A percentile compares a stretch with the other conserved stretches of the same genome.
phyloP scores from a whole-genome alignment of 768 basidiomycete species.

The Clitopilus passeckerianus region DNA sequence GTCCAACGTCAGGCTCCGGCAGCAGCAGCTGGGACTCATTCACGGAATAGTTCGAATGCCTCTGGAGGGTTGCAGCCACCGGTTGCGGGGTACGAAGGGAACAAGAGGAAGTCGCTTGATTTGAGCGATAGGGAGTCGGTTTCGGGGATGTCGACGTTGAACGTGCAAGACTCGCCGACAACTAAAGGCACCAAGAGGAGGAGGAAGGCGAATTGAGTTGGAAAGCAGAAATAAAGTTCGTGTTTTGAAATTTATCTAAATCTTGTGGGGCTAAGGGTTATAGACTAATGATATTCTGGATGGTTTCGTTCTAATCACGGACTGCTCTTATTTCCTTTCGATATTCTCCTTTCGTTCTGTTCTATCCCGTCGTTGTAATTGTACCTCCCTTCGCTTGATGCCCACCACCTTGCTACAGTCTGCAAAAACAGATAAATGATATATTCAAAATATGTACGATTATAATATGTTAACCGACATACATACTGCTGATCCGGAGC shows the following conservation, averaged over 20 bases:
- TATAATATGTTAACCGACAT: not conserved
- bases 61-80: not conserved
- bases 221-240: not conserved
- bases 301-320: not conserved
- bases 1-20: not conserved
- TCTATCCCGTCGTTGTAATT: not conserved
- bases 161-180: not conserved
- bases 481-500: not conserved
- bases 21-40: not conserved
- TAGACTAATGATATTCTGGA: not conserved
- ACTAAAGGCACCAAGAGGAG: not conserved
- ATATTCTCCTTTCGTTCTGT: not conserved
- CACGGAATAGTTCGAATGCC: not conserved
- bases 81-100: not conserved
- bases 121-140: not conserved
- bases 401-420: not conserved
- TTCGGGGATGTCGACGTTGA: not conserved
- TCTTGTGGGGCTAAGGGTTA: not conserved
- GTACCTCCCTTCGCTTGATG: not conserved
- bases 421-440: not conserved
- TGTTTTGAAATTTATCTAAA: not conserved
- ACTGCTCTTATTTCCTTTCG: not conserved
- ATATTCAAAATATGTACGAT: not conserved
- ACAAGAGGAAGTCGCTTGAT: not conserved
- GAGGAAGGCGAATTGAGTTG: not conserved